Evolutionary conservation across 306 rosid genomes (phyloP).

Genomic region (Vigna unguiculata): DNA sequence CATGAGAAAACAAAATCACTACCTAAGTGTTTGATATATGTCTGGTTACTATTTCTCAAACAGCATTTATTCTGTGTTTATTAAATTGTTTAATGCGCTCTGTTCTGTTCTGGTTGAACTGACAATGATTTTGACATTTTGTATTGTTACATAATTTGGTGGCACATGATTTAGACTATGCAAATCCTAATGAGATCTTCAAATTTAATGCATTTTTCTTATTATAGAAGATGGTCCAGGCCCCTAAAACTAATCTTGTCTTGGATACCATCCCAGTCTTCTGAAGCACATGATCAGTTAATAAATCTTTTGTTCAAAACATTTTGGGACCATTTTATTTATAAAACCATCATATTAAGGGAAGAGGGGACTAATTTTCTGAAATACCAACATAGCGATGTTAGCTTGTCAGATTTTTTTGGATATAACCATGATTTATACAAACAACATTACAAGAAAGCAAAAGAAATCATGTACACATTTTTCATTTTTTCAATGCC

Average conservation of each 20-base stretch:
- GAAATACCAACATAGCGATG: conserved; percentile 17
- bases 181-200: conserved; percentile 42
- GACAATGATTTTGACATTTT: conserved; percentile 43
- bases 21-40: conserved; percentile 27
- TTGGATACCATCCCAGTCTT: conserved; percentile 31
- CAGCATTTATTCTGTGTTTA: conserved; percentile 34
- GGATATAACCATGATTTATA: background rate
- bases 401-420: background rate
- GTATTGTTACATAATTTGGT: conserved; percentile 32
- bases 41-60: conserved; percentile 40
- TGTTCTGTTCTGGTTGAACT: conserved; percentile 25
- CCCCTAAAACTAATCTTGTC: conserved; percentile 40
- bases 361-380: background rate
- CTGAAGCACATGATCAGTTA: conserved; percentile 45
- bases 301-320: conserved; percentile 7
- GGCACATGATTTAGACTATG: conserved; percentile 45
- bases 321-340: conserved; percentile 45
- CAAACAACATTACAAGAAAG: background rate
- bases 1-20: background rate
- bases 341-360: conserved; percentile 25
- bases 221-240: conserved; percentile 42
- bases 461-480: background rate
- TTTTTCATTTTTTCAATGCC: background rate
- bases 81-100: conserved; percentile 14
- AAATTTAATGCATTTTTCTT: conserved; percentile 33